Percentiles rank a stretch among this genome's conserved stretches.
phyloP scores from a whole-genome alignment of 106 monocot species.

The Phalaenopsis equestris region DNA sequence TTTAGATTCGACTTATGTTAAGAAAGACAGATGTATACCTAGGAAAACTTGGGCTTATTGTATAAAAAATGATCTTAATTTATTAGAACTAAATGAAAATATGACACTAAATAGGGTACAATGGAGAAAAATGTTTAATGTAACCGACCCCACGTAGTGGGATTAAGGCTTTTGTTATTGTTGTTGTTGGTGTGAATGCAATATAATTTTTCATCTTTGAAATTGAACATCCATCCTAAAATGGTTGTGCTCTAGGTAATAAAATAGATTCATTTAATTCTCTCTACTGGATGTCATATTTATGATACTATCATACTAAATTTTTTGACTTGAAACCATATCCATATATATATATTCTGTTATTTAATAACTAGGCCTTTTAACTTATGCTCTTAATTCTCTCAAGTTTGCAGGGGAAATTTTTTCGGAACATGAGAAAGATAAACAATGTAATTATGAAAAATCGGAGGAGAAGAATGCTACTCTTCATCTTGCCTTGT shows the following conservation, averaged over 20 bases:
- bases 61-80: too few relatives aligned
- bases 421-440: conserved; percentile 51
- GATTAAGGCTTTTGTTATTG: too few relatives aligned
- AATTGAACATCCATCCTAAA: background rate
- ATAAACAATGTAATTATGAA: conserved; percentile 42
- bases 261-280: background rate
- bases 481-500: conserved; percentile 58
- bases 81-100: too few relatives aligned
- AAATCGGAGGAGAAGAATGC: conserved; percentile 35
- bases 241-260: background rate
- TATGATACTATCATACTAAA: background rate
- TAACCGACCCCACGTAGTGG: too few relatives aligned
- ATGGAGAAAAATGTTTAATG: too few relatives aligned
- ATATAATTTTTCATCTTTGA: background rate
- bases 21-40: too few relatives aligned
- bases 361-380: background rate
- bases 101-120: too few relatives aligned
- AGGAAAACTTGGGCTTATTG: too few relatives aligned
- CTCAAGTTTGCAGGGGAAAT: conserved; percentile 35
- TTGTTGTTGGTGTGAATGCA: too few relatives aligned
- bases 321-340: background rate
- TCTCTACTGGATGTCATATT: background rate
- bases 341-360: background rate
- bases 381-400: background rate
- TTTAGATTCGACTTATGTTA: too few relatives aligned